phyloP scores from a whole-genome alignment of 2,329 filamentous ascomycete genomes.

The Venturia effusa region DNA sequence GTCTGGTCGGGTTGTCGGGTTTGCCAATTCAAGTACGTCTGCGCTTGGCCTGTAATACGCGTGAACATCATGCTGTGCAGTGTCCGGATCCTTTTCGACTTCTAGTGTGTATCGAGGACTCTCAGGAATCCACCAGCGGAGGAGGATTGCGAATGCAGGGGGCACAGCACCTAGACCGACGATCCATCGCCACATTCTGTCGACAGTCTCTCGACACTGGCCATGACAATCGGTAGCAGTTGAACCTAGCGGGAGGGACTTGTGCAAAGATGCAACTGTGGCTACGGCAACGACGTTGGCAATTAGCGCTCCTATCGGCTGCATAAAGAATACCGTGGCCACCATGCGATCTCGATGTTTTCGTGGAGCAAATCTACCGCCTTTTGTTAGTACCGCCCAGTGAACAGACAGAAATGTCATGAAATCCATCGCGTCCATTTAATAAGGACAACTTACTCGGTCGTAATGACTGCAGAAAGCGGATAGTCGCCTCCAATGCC shows the following conservation, averaged over 20 bases:
- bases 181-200: conserved; percentile 29
- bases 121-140: conserved; percentile 31
- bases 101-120: conserved; percentile 29
- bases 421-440: background rate
- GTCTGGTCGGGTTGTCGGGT: background rate
- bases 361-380: conserved; percentile 25
- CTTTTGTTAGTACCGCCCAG: conserved; percentile 22
- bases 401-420: background rate
- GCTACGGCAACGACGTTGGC: conserved; percentile 26
- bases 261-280: conserved; percentile 17
- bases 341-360: conserved; percentile 30
- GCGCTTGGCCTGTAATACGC: background rate
- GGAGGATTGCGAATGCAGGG: conserved; percentile 26
- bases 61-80: conserved; percentile 20
- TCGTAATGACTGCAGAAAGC: conserved; percentile 54
- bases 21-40: background rate
- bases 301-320: conserved; percentile 30
- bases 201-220: conserved; percentile 20
- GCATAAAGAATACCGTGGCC: conserved; percentile 31
- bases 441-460: conserved; percentile 40
- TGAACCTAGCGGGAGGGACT: conserved; percentile 11
- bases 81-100: conserved; percentile 24
- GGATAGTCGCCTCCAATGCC: conserved; percentile 59
- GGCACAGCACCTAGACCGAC: conserved; percentile 30
- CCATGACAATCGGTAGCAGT: conserved; percentile 6